Conservation (phyloP, 129 eudicot genomes). For the Arctium lappa region DNA sequence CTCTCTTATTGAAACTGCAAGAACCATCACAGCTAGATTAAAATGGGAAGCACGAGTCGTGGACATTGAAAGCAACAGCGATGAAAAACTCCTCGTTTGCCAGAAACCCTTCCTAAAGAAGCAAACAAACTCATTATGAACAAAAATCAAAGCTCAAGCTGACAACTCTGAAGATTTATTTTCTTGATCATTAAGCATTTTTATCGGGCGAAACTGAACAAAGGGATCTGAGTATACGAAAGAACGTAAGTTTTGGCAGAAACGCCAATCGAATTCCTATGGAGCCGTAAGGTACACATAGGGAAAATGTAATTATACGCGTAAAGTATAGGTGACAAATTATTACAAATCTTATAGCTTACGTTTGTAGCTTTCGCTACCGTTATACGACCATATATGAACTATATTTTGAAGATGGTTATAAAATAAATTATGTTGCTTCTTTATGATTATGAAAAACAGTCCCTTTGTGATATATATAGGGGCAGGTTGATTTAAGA, state of each 20-base stretch:
- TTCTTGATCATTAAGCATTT: constrained; percentile 3
- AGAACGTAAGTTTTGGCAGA: constrained; percentile 4
- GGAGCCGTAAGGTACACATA: constrained; percentile 37
- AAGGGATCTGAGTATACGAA: constrained; percentile 13
- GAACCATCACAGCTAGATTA: constrained; percentile 56
- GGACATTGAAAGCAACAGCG: constrained; percentile 76
- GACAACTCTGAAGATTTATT: background rate
- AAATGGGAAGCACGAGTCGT: constrained; percentile 96
- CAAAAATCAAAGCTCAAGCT: background rate
- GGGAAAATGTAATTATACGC: constrained; percentile 35
- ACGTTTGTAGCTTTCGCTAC: background rate
- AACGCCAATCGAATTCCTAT: constrained; percentile 1
- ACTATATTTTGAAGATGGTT: background rate
- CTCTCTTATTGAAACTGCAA: constrained; percentile 64
- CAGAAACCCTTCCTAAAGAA: constrained; percentile 81
- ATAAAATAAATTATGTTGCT: background rate
- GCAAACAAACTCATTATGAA: constrained; percentile 46
- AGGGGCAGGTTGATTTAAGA: too few species aligned
- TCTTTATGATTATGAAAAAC: background rate
- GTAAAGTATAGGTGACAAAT: background rate
- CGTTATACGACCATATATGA: background rate
- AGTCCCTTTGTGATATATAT: background rate
- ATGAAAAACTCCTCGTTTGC: constrained; percentile 87
- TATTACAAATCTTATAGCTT: background rate
- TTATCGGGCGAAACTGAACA: background rate